Evolutionary conservation across 768 basidiomycete genomes (phyloP).

Genomic region (Russula brevipes): DNA sequence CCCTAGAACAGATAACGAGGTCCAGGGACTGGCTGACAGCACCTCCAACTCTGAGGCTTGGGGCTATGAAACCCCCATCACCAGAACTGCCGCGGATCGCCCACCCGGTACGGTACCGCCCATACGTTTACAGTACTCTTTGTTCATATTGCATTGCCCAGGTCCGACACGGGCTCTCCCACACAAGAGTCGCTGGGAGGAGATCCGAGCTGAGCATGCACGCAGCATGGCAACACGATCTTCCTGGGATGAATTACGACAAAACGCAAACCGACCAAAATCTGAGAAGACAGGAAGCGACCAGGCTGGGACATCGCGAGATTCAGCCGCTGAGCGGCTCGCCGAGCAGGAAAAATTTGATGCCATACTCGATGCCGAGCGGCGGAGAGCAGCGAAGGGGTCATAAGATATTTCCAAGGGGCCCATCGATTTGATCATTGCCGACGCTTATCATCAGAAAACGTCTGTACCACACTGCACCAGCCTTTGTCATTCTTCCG

Average conservation of each 20-base stretch:
- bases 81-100: not conserved
- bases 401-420: conserved; percentile 6
- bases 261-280: conserved; percentile 31
- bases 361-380: conserved; percentile 53
- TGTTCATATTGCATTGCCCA: not conserved
- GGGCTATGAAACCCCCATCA: not conserved
- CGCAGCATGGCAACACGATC: conserved; percentile 40
- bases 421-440: not conserved
- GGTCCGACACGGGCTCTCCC: not conserved
- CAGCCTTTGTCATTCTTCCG: not conserved
- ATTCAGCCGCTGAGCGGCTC: conserved; percentile 34
- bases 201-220: conserved; percentile 54
- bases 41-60: not conserved
- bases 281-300: conserved; percentile 32
- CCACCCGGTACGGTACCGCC: not conserved
- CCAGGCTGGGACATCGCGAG: conserved; percentile 34
- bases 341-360: conserved; percentile 54
- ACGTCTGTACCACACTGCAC: not conserved
- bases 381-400: conserved; percentile 33
- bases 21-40: not conserved
- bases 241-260: conserved; percentile 65
- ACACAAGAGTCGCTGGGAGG: conserved; percentile 52
- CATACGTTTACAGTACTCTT: not conserved
- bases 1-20: not conserved
- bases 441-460: too few relatives aligned